phyloP scores from a whole-genome alignment of 176 grass and related monocot genomes.

The Urochloa ruziziensis region DNA sequence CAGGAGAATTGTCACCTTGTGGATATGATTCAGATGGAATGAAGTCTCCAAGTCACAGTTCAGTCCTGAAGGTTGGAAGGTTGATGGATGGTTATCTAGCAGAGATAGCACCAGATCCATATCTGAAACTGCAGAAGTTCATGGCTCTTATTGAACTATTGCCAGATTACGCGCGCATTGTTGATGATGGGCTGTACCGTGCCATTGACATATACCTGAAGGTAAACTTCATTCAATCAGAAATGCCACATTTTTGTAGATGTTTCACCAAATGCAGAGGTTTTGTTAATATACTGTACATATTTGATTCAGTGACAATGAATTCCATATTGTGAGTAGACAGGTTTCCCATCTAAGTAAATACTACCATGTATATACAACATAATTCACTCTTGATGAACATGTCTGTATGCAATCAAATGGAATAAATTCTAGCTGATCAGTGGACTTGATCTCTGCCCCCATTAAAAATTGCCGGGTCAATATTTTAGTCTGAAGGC shows the following conservation, averaged over 20 bases:
- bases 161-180: constrained; percentile 76
- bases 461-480: too few species aligned
- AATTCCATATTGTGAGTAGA: not conserved
- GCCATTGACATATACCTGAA: constrained; percentile 97
- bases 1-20: constrained; percentile 58
- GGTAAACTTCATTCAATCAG: constrained; percentile 33
- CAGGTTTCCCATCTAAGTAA: not conserved
- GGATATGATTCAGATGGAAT: constrained; percentile 74
- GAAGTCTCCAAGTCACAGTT: constrained; percentile 68
- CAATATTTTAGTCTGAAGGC: not conserved
- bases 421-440: not conserved
- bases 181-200: constrained; percentile 88
- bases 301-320: not conserved
- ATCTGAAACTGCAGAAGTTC: constrained; percentile 86
- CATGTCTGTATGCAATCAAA: not conserved
- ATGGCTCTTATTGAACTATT: constrained; percentile 87
- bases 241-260: not conserved
- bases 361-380: not conserved
- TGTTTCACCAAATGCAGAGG: not conserved
- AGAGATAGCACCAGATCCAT: constrained; percentile 86
- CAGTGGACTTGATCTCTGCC: too few species aligned
- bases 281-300: not conserved
- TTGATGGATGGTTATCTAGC: constrained; percentile 63
- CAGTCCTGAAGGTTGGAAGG: constrained; percentile 80
- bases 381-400: not conserved